A percentile compares a stretch with the other conserved stretches of the same genome.
Conservation (phyloP, 73 alveolate species). For the Uronychia setigera region DNA sequence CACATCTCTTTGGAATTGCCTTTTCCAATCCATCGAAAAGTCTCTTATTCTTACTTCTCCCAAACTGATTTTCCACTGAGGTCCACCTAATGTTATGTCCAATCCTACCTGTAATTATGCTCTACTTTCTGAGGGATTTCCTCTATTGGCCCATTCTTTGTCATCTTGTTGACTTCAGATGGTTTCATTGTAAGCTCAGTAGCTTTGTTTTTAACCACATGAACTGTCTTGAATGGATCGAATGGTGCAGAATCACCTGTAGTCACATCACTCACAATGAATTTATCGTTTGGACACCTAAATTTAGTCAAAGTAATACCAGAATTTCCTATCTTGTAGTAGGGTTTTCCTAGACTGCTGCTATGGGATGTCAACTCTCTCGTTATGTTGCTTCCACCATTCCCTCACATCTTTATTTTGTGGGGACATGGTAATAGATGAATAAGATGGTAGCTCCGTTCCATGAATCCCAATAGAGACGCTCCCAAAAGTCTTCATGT, state of each 20-base stretch:
- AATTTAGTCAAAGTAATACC: not conserved
- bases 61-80: constrained; percentile 38
- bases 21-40: constrained; percentile 29
- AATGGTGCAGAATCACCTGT: constrained; percentile 24
- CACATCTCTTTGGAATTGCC: constrained; percentile 37
- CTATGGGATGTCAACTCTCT: not conserved
- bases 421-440: not conserved
- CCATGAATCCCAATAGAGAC: constrained; percentile 77
- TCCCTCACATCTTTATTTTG: not conserved
- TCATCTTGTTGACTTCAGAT: not conserved
- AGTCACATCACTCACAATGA: constrained; percentile 11
- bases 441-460: constrained; percentile 47
- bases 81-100: constrained; percentile 46
- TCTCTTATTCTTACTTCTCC: constrained; percentile 41
- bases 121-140: not conserved
- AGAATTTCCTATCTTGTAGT: constrained; percentile 13
- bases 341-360: constrained; percentile 1
- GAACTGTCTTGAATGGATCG: constrained; percentile 36
- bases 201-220: not conserved
- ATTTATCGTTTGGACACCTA: constrained; percentile 23
- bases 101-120: not conserved
- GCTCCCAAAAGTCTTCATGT: constrained; percentile 80
- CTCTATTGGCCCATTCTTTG: not conserved
- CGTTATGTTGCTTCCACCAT: not conserved
- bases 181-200: not conserved